Evolutionary conservation across 1,284 basidiomycete genomes (phyloP).

Genomic region (Malassezia nana): DNA sequence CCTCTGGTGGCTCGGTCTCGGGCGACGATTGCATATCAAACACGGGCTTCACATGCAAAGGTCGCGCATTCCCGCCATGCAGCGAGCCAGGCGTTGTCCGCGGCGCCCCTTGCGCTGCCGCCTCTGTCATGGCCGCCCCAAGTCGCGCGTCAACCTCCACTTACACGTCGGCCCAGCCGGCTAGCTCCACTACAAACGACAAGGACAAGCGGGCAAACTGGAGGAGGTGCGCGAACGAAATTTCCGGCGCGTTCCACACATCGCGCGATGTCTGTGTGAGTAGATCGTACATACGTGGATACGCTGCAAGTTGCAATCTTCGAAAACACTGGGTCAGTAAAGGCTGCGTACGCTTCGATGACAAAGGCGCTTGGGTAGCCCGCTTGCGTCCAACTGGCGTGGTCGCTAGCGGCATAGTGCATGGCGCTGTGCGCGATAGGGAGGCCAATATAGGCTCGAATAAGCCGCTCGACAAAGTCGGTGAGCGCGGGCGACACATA

Average conservation of each 20-base stretch:
- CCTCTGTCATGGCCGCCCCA: not conserved
- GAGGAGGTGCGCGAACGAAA: constrained; percentile 37
- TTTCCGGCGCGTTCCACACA: constrained; percentile 28
- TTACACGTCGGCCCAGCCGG: constrained; percentile 24
- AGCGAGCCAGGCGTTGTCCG: not conserved
- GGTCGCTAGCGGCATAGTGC: constrained; percentile 86
- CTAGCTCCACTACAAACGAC: constrained; percentile 39
- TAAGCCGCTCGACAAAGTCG: constrained; percentile 61
- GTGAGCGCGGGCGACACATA: constrained; percentile 65
- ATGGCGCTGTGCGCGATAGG: constrained; percentile 57
- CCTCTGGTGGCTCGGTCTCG: not conserved
- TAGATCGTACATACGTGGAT: constrained; percentile 23
- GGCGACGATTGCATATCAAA: no score
- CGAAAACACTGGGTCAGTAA: constrained; percentile 21
- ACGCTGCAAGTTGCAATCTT: constrained; percentile 32
- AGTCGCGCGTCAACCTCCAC: no score
- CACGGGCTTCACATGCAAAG: not conserved
- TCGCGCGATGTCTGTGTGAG: constrained; percentile 20
- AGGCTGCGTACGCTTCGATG: constrained; percentile 25
- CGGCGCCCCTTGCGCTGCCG: not conserved
- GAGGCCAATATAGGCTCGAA: constrained; percentile 58
- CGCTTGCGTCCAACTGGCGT: constrained; percentile 48
- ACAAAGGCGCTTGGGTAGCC: constrained; percentile 49
- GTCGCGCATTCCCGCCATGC: not conserved
- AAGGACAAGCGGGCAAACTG: constrained; percentile 35